Conservation (phyloP, 306 rosid genomes). For the Casuarina equisetifolia region DNA sequence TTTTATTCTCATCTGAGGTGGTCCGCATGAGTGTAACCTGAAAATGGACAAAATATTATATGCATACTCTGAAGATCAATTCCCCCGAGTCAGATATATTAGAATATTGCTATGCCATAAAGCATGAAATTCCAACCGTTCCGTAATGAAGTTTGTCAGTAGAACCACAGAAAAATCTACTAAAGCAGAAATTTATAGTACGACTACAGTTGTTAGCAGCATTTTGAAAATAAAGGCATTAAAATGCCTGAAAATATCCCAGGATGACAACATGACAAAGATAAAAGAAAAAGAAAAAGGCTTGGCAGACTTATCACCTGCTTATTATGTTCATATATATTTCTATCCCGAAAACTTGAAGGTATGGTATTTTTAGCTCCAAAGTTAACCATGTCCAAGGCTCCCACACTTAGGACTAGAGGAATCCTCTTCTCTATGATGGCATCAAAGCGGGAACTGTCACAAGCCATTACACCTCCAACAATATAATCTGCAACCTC, state of each 20-base stretch:
- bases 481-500: slow-evolving; percentile 84
- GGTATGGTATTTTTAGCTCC: slow-evolving; percentile 83
- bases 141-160: slow-evolving; percentile 17
- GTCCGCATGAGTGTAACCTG: slow-evolving; percentile 91
- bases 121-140: background rate
- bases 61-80: slow-evolving; percentile 10
- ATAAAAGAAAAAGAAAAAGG: background rate
- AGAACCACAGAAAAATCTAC: slow-evolving; percentile 16
- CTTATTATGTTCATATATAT: slow-evolving; percentile 73
- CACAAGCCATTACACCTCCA: slow-evolving; percentile 94
- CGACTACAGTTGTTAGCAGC: background rate
- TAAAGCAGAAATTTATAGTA: slow-evolving; percentile 8
- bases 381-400: slow-evolving; percentile 91
- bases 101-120: background rate
- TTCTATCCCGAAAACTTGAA: slow-evolving; percentile 56
- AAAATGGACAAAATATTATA: slow-evolving; percentile 28
- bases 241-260: slow-evolving; percentile 19
- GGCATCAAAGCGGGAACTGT: slow-evolving; percentile 73
- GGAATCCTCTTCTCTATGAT: slow-evolving; percentile 68
- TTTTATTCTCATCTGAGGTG: slow-evolving; percentile 72
- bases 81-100: slow-evolving; percentile 15
- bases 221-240: slow-evolving; percentile 11
- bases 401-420: slow-evolving; percentile 78
- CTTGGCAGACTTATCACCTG: slow-evolving; percentile 59
- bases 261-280: slow-evolving; percentile 21